Conservation (phyloP, 805 yeast genomes). For the Wickerhamiella lipophila region DNA sequence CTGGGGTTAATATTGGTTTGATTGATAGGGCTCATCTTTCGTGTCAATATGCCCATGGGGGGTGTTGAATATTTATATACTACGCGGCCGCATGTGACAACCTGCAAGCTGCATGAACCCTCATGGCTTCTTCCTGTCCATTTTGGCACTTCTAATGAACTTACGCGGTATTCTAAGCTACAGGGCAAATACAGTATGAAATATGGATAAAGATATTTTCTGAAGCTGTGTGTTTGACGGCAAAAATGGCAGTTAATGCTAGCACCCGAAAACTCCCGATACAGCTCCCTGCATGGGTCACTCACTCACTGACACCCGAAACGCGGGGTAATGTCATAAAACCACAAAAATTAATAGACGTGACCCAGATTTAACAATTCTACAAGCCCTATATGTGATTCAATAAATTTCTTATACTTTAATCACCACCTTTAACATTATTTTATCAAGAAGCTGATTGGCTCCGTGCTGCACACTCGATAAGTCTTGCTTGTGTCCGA, state of each 20-base stretch:
- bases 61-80: background rate
- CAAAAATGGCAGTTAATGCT: background rate
- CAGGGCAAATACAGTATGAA: background rate
- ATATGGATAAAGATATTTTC: background rate
- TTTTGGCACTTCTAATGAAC: background rate
- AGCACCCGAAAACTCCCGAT: conserved; percentile 1
- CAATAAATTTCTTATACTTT: background rate
- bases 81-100: background rate
- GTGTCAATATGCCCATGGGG: background rate
- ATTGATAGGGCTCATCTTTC: conserved; percentile 28
- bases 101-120: conserved; percentile 5
- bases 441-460: background rate
- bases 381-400: background rate
- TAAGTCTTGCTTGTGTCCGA: conserved; percentile 1
- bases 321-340: conserved; percentile 5
- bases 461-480: background rate
- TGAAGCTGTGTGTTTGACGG: background rate
- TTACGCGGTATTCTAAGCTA: too few relatives aligned
- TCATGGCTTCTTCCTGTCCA: background rate
- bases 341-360: background rate
- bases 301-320: conserved; percentile 2
- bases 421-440: background rate
- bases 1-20: conserved; percentile 32
- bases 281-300: conserved; percentile 1
- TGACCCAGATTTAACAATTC: background rate